Evolutionary conservation across 208 protist species (phyloP).

Genomic region (Trypanosoma vivax): DNA sequence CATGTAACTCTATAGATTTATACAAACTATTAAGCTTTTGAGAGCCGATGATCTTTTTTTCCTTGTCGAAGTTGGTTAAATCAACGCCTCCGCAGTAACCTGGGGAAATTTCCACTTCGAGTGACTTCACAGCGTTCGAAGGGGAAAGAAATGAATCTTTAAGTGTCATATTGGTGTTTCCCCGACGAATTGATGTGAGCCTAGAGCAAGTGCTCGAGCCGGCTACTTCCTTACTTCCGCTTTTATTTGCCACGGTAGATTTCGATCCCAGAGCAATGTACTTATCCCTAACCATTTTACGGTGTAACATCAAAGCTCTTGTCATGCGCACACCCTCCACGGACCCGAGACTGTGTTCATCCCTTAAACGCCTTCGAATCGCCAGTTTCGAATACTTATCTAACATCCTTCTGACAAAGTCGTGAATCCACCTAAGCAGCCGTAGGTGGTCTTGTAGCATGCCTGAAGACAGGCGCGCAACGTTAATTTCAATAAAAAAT

Average conservation of each 20-base stretch:
- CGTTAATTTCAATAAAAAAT: constrained; percentile 41
- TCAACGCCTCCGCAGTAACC: too few relatives aligned
- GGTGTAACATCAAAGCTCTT: constrained; percentile 18
- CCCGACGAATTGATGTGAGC: too few relatives aligned
- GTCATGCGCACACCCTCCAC: constrained; percentile 21
- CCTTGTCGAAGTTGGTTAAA: too few relatives aligned
- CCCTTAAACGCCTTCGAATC: constrained; percentile 20
- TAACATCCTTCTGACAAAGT: constrained; percentile 71
- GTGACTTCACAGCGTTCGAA: too few relatives aligned
- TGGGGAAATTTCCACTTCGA: too few relatives aligned
- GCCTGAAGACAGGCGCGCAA: constrained; percentile 49
- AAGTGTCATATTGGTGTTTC: too few relatives aligned
- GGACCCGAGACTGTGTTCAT: constrained; percentile 1
- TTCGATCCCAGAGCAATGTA: constrained; percentile 1
- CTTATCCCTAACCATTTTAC: constrained; percentile 16
- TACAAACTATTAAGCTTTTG: too few relatives aligned
- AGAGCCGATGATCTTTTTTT: too few relatives aligned
- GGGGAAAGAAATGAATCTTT: too few relatives aligned
- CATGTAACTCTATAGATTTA: too few relatives aligned
- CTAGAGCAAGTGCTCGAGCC: too few relatives aligned
- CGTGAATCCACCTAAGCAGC: constrained; percentile 70
- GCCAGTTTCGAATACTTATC: constrained; percentile 55
- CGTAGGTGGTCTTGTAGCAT: constrained; percentile 80
- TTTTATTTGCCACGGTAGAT: not conserved
- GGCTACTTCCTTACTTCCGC: not conserved